Conservation (phyloP, 1,139 yeast genomes). For the Komagataea norvegica region DNA sequence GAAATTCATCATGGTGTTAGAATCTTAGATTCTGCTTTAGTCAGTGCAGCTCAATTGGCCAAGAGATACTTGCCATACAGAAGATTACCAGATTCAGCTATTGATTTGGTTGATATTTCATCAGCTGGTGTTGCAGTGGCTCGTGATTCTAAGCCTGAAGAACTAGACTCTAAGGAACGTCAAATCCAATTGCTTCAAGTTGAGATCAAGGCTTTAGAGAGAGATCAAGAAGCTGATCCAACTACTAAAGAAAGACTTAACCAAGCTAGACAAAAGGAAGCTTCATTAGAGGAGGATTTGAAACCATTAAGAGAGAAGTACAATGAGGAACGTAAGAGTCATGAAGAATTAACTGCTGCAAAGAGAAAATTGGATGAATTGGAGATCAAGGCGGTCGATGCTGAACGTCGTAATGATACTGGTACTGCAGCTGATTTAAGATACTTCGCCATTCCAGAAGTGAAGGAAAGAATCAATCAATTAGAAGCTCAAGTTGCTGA, state of each 20-base stretch:
- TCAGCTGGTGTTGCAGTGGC: slow-evolving; percentile 98
- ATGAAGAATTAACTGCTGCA: slow-evolving; percentile 82
- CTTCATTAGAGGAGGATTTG: slow-evolving; percentile 78
- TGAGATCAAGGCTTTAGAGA: slow-evolving; percentile 93
- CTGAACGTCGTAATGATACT: slow-evolving; percentile 94
- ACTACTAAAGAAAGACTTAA: slow-evolving; percentile 82
- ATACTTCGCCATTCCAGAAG: slow-evolving; percentile 95
- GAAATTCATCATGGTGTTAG: slow-evolving; percentile 98
- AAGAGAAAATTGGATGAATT: slow-evolving; percentile 90
- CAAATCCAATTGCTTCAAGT: slow-evolving; percentile 87
- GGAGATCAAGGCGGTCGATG: slow-evolving; percentile 89
- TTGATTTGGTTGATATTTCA: slow-evolving; percentile 92
- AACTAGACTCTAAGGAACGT: slow-evolving; percentile 88
- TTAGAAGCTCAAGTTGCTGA: slow-evolving; percentile 75
- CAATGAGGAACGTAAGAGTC: slow-evolving; percentile 85
- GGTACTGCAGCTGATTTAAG: slow-evolving; percentile 94
- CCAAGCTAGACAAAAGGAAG: slow-evolving; percentile 72
- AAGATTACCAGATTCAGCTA: slow-evolving; percentile 96
- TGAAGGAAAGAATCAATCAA: slow-evolving; percentile 67
- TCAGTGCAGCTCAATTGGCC: slow-evolving; percentile 92
- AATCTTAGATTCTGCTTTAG: slow-evolving; percentile 91
- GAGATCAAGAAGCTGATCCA: slow-evolving; percentile 88
- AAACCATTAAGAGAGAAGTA: slow-evolving; percentile 83
- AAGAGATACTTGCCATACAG: slow-evolving; percentile 92
- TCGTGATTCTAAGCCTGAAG: slow-evolving; percentile 97